Evolutionary conservation across 2,329 filamentous ascomycete species (phyloP), one percentile per base, ranked within the genome.

Genomic region (Madurella fahalii): DNA sequence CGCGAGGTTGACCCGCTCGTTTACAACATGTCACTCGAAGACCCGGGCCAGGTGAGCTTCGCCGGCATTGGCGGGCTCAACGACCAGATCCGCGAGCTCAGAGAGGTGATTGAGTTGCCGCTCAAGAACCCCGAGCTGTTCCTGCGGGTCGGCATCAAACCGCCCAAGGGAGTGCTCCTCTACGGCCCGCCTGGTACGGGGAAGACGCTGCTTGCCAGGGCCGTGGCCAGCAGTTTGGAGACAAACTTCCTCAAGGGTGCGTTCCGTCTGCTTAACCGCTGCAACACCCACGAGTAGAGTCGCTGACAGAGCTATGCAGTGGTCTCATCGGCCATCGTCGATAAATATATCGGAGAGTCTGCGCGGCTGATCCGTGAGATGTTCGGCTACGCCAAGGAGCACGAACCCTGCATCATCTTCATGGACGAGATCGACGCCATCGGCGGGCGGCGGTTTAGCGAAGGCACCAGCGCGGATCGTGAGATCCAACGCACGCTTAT

Each of bases 371-470:
- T 99, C 68, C 86, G 94, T 71, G 94, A 99, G 74, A 99, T 99
- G 95, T 99, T 99, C 69, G 95, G 94, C 55, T 99, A 99, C 69
- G 94, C 95, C 67, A 97, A 96, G 75, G 95, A 99, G 72, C 94
- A 99, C 72, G 94, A 99, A 74, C 94, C 94, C 40, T 99, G 94
- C 73, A 99, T 99, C 73, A 99, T 99, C 75, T 99, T 99, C 82
- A 99, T 99, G 94, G 95, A 99, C 79, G 94, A 99, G 76, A 99
- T 99, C 69, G 94, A 99, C 69, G 94, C 94, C 68, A 99, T 99
- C 68, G 94, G 94, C 71, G 95, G 95, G 60, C 85, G 95, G 66
- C 84, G 94, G 66, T 99, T 99, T 74, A 96, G 90, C 0, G 94
- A 99, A 72, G 94, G 95, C 64, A 99, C 94, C 49, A 96, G 91